Base-by-base conservation (phyloP, 2,329 filamentous ascomycete genomes). In the Aspergillus fumigatiaffinis region DNA sequence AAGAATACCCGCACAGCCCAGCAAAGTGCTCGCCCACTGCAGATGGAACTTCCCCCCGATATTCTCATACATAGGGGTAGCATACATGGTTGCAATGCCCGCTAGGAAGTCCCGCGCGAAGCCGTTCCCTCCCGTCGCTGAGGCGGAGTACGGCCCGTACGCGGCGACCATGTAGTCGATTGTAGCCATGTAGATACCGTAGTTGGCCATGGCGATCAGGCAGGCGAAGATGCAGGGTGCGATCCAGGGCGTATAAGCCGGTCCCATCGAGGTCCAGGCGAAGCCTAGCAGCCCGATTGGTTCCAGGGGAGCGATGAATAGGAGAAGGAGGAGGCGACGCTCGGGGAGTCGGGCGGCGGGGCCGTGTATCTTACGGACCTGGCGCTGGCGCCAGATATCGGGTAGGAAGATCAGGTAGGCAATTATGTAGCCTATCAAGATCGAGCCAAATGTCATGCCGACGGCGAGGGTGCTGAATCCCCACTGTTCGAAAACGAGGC, bases 141-240 rank as follows among this genome's bases (percentile, higher is more conserved):
- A 87, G 8, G 86, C 85, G 0, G 85, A 83, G 69, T 86, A 88
- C 0, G 82, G 81, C 0, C 85, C 86, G 65, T 89, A 89, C 2
- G 85, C 84, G 54, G 82, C 85, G 56, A 87, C 84, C 81, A 87
- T 86, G 69, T 87, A 87, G 66, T 87, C 85, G 62, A 88, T 86
- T 2, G 84, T 86, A 7, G 84, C 82, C 80, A 87, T 86, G 71
- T 88, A 87, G 52, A 87, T 86, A 14, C 76, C 73, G 58, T 80
- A 82, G 64, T 88, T 88, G 41, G 85, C 85, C 49, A 88, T 82
- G 26, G 84, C 86, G 38, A 88, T 82, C 32, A 87, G 73, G 5
- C 78, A 73, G 3, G 81, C 79, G 63, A 85, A 87, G 49, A 87
- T 73, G 78, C 87, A 83, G 0, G 83, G 80, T 0, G 77, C 81